Evolutionary conservation across 2,329 filamentous ascomycete genomes (phyloP), one percentile per base, ranked within the genome.

Genomic region (Neonectria punicea): DNA sequence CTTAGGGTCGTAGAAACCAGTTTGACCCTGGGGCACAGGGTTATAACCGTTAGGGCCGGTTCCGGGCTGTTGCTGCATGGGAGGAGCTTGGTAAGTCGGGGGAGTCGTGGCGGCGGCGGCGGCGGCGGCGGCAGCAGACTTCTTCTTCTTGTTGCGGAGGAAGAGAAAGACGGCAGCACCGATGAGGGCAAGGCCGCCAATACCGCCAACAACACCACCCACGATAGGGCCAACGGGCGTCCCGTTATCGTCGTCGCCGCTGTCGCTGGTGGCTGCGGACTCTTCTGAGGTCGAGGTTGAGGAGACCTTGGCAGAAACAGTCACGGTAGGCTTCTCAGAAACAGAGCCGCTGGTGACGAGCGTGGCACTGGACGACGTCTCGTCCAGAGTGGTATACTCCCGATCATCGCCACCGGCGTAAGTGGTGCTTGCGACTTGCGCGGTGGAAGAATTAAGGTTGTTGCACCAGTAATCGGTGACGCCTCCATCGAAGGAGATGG

Each of bases 381-480:
- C 76, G 71, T 53, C 57, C 1, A 20, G 8, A 11, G 61, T 58
- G n/a, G 55, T 50, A 22, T 54, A 63, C n/a, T 9, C 22, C 5
- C 61, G 50, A 36, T 73, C 70, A 2, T 70, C 70, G 67, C 84
- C 74, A 36, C 81, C 82, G 10, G 46, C 66, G 59, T 78, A 84
- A 5, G 82, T 83, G 2, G 83, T 85, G 25, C 73, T 71, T 2
- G 81, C 77, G 30, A 73, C 67, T 54, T 82, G 78, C 5, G 75
- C 67, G 5, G 74, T 78, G 4, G 77, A 78, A 47, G 77, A 71
- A 53, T 67, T 72, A 22, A 74, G 58, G 10, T 74, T 72, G 62
- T 77, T 77, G 72, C 84, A 86, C 73, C 78, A 84, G 67, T 80
- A 86, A 68, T 85, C 84, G 25, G 74, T 73, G 53, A 85, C 76